phyloP scores from a whole-genome alignment of 2,329 filamentous ascomycete genomes.

The Nigrospora osmanthi region DNA sequence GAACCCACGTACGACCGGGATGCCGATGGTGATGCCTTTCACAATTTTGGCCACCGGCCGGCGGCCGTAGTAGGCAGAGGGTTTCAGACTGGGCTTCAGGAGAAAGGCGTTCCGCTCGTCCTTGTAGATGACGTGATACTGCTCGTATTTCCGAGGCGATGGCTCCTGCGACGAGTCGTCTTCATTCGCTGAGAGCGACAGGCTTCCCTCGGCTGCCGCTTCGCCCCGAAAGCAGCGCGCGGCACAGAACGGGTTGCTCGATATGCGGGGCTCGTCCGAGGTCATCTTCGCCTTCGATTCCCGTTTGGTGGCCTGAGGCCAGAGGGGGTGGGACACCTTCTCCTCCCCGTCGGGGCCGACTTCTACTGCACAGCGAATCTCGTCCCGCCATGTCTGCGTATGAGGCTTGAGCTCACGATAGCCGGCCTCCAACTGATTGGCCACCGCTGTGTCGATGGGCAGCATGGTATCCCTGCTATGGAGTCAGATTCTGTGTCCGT shows the following conservation, averaged over 20 bases:
- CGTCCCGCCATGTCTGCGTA: constrained; percentile 88
- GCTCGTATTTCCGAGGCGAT: constrained; percentile 54
- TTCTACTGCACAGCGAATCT: constrained; percentile 82
- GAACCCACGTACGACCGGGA: constrained; percentile 86
- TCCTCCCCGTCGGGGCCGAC: constrained; percentile 86
- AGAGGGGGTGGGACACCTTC: constrained; percentile 78
- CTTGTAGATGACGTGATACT: constrained; percentile 81
- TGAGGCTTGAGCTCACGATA: constrained; percentile 82
- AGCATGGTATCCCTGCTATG: constrained; percentile 68
- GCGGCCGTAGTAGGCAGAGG: constrained; percentile 78
- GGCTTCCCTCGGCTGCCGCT: constrained; percentile 45
- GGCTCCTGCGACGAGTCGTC: constrained; percentile 32
- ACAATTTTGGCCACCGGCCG: constrained; percentile 76
- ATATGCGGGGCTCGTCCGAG: constrained; percentile 31
- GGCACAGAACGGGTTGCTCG: constrained; percentile 50
- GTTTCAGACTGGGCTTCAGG: constrained; percentile 75
- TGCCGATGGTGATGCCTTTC: constrained; percentile 74
- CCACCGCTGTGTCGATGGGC: constrained; percentile 75
- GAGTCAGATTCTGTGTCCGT: constrained; percentile 4
- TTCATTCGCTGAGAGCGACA: constrained; percentile 18
- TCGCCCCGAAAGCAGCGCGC: constrained; percentile 52
- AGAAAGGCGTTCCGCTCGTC: constrained; percentile 72
- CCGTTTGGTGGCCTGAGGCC: constrained; percentile 52
- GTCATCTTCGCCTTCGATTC: constrained; percentile 23
- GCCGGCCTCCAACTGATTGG: constrained; percentile 88